phyloP scores from a whole-genome alignment of 352 stramenopile species.

The Globisporangium nunn region DNA sequence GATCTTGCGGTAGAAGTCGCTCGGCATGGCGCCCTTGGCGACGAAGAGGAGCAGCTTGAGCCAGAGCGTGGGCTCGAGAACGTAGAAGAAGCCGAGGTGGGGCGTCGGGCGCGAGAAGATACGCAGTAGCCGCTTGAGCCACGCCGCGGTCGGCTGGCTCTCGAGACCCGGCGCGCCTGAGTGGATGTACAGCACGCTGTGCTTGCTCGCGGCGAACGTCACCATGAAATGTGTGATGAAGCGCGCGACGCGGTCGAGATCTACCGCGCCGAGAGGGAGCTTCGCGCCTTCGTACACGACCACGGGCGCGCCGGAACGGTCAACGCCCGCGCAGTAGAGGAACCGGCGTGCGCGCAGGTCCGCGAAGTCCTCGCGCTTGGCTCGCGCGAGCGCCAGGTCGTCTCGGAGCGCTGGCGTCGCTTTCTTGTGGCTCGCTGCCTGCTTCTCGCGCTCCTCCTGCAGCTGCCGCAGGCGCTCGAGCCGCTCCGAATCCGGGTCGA shows the following conservation, averaged over 20 bases:
- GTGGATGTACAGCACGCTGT: conserved; percentile 72
- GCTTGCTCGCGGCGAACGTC: conserved; percentile 39
- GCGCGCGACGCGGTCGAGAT: conserved; percentile 64
- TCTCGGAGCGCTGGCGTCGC: conserved; percentile 13
- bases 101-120: conserved; percentile 38
- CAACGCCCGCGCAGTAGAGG: conserved; percentile 60
- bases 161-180: conserved; percentile 24
- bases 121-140: conserved; percentile 64
- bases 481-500: conserved; percentile 45
- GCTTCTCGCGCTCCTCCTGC: conserved; percentile 46
- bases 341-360: conserved; percentile 51
- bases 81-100: conserved; percentile 68
- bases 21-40: conserved; percentile 52
- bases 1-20: conserved; percentile 69
- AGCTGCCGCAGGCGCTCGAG: conserved; percentile 57
- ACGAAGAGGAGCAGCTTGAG: conserved; percentile 70
- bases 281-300: conserved; percentile 65
- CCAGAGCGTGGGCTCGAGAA: conserved; percentile 66
- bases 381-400: conserved; percentile 37
- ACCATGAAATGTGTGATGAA: conserved; percentile 71
- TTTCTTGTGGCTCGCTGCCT: conserved; percentile 20
- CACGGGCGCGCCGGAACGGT: conserved; percentile 59
- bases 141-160: conserved; percentile 49
- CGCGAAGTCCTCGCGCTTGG: conserved; percentile 42
- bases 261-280: conserved; percentile 30